These are phyloP conservation scores for Suhomyces kunorum DNA, from an alignment of 1,139 yeast genomes.

Conservation along the genomic window DNA sequence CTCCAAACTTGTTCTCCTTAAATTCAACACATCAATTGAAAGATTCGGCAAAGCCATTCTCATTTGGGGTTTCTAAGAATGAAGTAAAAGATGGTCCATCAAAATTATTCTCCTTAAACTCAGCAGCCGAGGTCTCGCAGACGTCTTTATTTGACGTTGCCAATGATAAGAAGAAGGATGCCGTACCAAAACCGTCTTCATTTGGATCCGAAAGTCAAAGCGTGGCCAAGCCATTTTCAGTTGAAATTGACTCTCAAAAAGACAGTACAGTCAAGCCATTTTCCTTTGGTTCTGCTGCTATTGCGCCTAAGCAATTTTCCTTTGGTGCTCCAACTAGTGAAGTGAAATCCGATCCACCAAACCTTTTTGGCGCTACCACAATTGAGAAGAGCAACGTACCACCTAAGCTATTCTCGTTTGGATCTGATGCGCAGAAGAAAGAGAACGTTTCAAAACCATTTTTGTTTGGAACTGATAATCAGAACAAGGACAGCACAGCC, in stretches of 20 bases:
- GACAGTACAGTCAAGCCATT: conserved; percentile 9
- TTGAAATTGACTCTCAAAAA: neutral
- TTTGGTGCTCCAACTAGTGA: conserved; percentile 12
- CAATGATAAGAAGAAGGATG: no score
- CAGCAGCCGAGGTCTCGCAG: no score
- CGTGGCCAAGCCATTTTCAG: conserved; percentile 5
- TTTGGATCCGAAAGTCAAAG: no score
- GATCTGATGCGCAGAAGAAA: conserved; percentile 5
- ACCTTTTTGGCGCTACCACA: conserved; percentile 10
- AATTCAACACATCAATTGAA: neutral
- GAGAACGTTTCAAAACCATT: neutral
- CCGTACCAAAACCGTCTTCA: no score
- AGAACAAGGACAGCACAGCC: conserved; percentile 1
- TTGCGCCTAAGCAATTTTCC: conserved; percentile 14
- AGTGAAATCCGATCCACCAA: conserved; percentile 10
- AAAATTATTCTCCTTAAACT: no score
- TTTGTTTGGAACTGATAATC: neutral
- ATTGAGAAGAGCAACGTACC: conserved; percentile 10
- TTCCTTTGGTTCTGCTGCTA: conserved; percentile 4
- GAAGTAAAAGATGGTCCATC: conserved; percentile 5
- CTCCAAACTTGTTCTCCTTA: neutral
- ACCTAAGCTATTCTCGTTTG: conserved; percentile 21
- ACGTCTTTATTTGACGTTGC: no score
- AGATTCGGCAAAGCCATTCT: conserved; percentile 8
- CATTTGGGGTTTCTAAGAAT: conserved; percentile 5